Evolutionary conservation across 768 basidiomycete species (phyloP), one percentile per base, ranked within the genome.

Genomic region (Lentinus brumalis): DNA sequence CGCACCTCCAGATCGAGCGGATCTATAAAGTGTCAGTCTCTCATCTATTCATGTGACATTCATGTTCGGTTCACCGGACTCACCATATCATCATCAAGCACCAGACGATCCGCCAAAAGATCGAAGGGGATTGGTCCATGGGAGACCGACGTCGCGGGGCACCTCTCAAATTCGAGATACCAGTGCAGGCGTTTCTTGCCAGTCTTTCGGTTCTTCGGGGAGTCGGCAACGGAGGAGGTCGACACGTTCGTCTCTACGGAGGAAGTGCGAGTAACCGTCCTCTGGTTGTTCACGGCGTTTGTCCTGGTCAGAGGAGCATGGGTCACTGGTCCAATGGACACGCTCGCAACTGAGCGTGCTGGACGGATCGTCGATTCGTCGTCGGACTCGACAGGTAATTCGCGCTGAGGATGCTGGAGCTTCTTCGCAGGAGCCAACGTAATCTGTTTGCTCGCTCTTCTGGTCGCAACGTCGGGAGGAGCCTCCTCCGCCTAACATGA

Each of bases 41-140:
- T 35, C 7, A 7, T 11, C 35, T 35, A 26, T 26, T 26, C 21
- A 26, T 26, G 21, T 26, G 2, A 26, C 21, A 26, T 26, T 26
- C 21, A 26, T 26, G 2, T 26, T 26, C 21, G 21, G 21, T 26
- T 26, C 74, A 54, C 79, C 81, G 40, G n/a, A 65, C 81, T 47
- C 54, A 82, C 83, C 71, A 66, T 67, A 10, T 79, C 74, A n/a
- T 79, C 77, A 26, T 74, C 71, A 4, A 83, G 67, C 2, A 59
- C 59, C 55, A 83, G 59, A n/a, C 61, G 62, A 15, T 66, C 65
- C 16, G 59, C 66, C 8, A 80, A 60, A 8, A 63, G 39, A 1
- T 61, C 45, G 62, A 70, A 75, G 21, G 71, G 55, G 12, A 78
- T 69, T 0, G 77, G 78, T 12, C 73, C 76, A 35, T 72, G 74